Conservation (phyloP, 1,139 yeast genomes). For the Sugiyamaella castrensis region DNA sequence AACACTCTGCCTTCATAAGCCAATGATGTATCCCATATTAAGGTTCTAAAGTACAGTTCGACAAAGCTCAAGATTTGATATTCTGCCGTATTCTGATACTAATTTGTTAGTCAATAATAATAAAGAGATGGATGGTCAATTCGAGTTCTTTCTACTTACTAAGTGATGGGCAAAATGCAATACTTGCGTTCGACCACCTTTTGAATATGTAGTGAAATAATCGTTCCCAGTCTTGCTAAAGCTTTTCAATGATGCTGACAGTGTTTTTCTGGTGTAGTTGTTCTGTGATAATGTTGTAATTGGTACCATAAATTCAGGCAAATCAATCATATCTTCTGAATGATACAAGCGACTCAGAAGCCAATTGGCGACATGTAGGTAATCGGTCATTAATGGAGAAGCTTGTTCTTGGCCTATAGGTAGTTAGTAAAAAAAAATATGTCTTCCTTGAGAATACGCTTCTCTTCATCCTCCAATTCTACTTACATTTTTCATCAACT, state of each 20-base stretch:
- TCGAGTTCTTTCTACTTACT: conserved; percentile 1
- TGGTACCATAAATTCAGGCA: not conserved
- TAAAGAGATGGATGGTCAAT: too few relatives aligned
- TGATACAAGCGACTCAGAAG: conserved; percentile 2
- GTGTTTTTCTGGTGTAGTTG: not conserved
- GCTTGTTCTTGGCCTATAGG: not conserved
- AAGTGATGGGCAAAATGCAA: conserved; percentile 2
- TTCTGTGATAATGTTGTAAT: not conserved
- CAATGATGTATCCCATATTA: not conserved
- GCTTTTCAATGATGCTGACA: not conserved
- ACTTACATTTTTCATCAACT: too few relatives aligned
- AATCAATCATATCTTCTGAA: not conserved
- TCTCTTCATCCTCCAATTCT: not conserved
- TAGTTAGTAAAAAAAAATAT: too few relatives aligned
- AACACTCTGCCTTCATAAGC: not conserved
- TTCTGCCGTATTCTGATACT: conserved; percentile 4
- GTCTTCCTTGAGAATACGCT: too few relatives aligned
- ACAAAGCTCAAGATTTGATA: conserved; percentile 2
- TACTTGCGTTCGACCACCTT: conserved; percentile 1
- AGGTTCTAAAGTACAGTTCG: not conserved
- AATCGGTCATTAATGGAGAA: not conserved
- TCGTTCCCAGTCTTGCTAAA: conserved; percentile 5
- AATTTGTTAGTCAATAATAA: not conserved
- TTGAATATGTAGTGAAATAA: not conserved
- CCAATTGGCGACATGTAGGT: conserved; percentile 3